phyloP scores from a whole-genome alignment of 352 stramenopile genomes.

The Phytopythium kandeliae region DNA sequence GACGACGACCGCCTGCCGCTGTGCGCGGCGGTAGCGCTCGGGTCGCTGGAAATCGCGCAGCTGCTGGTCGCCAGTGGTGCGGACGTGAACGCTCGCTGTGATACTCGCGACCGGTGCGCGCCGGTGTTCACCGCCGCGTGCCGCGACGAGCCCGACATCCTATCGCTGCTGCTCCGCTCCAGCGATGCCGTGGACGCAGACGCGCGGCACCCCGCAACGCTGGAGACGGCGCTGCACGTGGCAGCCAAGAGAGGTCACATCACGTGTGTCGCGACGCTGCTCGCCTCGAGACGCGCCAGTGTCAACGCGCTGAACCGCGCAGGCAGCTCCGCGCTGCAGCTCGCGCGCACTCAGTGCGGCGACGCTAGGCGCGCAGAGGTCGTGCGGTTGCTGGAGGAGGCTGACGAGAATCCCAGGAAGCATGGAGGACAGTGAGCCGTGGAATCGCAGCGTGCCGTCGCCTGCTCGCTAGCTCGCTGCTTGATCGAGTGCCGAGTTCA shows the following conservation, averaged over 20 bases:
- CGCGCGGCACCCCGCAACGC: neutral
- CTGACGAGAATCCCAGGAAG: constrained; percentile 1
- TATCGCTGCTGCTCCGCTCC: constrained; percentile 9
- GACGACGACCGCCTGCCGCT: constrained; percentile 8
- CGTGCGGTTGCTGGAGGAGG: constrained; percentile 5
- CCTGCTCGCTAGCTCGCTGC: too few relatives aligned
- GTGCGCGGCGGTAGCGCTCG: constrained; percentile 8
- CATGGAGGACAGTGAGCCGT: too few relatives aligned
- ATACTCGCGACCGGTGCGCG: constrained; percentile 1
- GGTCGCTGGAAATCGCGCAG: constrained; percentile 14
- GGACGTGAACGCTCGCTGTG: constrained; percentile 6
- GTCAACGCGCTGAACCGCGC: constrained; percentile 7
- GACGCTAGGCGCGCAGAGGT: neutral
- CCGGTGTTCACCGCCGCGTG: constrained; percentile 13
- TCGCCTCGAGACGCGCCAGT: constrained; percentile 8
- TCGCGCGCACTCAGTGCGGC: constrained; percentile 9
- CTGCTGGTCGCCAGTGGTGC: constrained; percentile 11
- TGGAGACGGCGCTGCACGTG: constrained; percentile 20
- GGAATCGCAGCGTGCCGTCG: too few relatives aligned
- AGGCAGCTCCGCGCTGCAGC: constrained; percentile 13
- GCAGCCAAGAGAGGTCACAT: constrained; percentile 12
- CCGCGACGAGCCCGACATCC: constrained; percentile 13
- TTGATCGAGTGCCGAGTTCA: too few relatives aligned
- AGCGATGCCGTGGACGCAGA: constrained; percentile 8
- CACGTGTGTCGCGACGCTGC: constrained; percentile 7